These are phyloP conservation scores for Melampsora larici-populina DNA, from an alignment of 1,284 basidiomycete genomes.

Conservation along the genomic window DNA sequence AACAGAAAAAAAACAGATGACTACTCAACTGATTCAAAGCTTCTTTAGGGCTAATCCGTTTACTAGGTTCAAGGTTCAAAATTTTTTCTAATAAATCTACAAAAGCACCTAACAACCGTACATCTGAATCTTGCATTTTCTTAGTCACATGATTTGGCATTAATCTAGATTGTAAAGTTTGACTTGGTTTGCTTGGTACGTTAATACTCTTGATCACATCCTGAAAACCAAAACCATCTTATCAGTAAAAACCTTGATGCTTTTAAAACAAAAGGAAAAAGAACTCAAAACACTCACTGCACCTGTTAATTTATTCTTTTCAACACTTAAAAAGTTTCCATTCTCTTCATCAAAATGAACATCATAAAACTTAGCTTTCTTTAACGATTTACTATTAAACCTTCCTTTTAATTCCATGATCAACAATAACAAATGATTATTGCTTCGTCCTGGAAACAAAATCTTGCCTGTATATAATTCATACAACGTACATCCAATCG, in stretches of 20 bases:
- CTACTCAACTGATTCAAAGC: slow-evolving; percentile 65
- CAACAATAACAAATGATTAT: slow-evolving; percentile 85
- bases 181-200: slow-evolving; percentile 70
- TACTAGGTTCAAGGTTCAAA: slow-evolving; percentile 79
- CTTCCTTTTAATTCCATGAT: slow-evolving; percentile 91
- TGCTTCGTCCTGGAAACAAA: slow-evolving; percentile 89
- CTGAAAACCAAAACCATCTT: slow-evolving; percentile 55
- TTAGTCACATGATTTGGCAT: slow-evolving; percentile 69
- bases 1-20: neutral
- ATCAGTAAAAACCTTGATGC: neutral
- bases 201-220: slow-evolving; percentile 75
- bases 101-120: slow-evolving; percentile 74
- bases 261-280: slow-evolving; percentile 1
- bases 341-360: slow-evolving; percentile 85
- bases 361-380: slow-evolving; percentile 85
- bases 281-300: slow-evolving; percentile 61
- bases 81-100: slow-evolving; percentile 90
- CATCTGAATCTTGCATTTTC: slow-evolving; percentile 82
- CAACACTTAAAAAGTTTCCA: slow-evolving; percentile 70
- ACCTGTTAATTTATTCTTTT: slow-evolving; percentile 76
- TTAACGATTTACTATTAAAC: slow-evolving; percentile 88
- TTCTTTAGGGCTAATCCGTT: slow-evolving; percentile 80
- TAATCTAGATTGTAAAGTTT: slow-evolving; percentile 75
- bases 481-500: slow-evolving; percentile 93
- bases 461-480: slow-evolving; percentile 99